Conservation (phyloP, 192 early-diverging fungal species). For the Dissophora ornata region DNA sequence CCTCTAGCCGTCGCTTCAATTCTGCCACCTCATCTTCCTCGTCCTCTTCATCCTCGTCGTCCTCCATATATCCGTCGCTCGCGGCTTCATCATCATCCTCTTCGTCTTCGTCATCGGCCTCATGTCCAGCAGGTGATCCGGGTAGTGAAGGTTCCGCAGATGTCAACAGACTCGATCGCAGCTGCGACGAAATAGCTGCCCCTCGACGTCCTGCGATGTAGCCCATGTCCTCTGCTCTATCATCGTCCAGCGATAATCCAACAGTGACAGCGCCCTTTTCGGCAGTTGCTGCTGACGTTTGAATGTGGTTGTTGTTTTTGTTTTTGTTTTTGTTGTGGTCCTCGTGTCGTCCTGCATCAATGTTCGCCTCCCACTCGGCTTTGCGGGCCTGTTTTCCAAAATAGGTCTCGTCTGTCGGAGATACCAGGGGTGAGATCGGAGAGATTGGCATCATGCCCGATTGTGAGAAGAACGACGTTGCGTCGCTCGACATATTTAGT, state of each 20-base stretch:
- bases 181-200: background rate
- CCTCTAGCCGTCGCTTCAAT: background rate
- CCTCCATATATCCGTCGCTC: slow-evolving; percentile 24
- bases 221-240: background rate
- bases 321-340: background rate
- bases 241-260: slow-evolving; percentile 26
- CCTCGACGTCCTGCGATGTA: background rate
- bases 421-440: background rate
- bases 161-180: background rate
- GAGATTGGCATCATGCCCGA: too few species aligned
- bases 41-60: slow-evolving; percentile 16
- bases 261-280: background rate
- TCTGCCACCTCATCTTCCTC: background rate
- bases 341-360: too few species aligned
- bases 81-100: slow-evolving; percentile 15
- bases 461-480: too few species aligned
- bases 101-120: slow-evolving; percentile 33
- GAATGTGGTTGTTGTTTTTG: background rate
- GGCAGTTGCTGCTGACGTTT: slow-evolving; percentile 7
- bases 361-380: too few species aligned
- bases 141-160: background rate
- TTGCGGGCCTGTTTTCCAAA: too few species aligned
- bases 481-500: background rate
- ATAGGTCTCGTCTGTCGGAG: background rate
- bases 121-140: slow-evolving; percentile 18